These are phyloP conservation scores for Penicillium sp. DNA, from an alignment of 2,329 filamentous ascomycete genomes.

Conservation along the genomic window DNA sequence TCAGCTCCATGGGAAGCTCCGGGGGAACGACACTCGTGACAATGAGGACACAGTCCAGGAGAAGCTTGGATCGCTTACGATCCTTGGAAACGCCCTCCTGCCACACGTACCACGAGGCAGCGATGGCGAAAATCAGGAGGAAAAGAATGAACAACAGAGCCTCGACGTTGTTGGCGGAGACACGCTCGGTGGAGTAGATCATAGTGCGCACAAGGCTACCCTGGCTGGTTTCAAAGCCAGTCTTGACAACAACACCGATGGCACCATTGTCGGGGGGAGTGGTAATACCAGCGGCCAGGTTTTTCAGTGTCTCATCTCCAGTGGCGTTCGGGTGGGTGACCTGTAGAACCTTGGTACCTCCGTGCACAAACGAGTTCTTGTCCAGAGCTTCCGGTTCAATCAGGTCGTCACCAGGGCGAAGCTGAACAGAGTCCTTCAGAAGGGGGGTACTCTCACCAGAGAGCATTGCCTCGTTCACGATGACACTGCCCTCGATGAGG, in stretches of 20 bases:
- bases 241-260: constrained; percentile 92
- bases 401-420: constrained; percentile 75
- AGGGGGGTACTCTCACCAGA: constrained; percentile 97
- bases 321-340: constrained; percentile 82
- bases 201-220: constrained; percentile 96
- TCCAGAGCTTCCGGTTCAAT: constrained; percentile 89
- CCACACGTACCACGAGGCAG: constrained; percentile 99
- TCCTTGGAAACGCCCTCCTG: constrained; percentile 91
- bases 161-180: constrained; percentile 97
- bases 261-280: constrained; percentile 90
- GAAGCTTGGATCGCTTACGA: constrained; percentile 93
- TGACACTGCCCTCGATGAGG: constrained; percentile 87
- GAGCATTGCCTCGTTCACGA: constrained; percentile 99
- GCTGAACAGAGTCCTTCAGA: constrained; percentile 90
- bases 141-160: constrained; percentile 97
- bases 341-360: constrained; percentile 95
- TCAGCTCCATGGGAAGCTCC: constrained; percentile 96
- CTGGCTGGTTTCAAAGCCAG: constrained; percentile 97
- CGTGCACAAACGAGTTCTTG: constrained; percentile 95
- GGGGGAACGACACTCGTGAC: constrained; percentile 98
- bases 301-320: constrained; percentile 61
- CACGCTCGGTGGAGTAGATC: constrained; percentile 98
- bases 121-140: constrained; percentile 90
- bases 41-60: constrained; percentile 96
- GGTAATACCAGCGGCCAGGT: constrained; percentile 72